These are phyloP conservation scores for Priceomyces fermenticarens DNA, from an alignment of 805 yeast species.

Conservation along the genomic window DNA sequence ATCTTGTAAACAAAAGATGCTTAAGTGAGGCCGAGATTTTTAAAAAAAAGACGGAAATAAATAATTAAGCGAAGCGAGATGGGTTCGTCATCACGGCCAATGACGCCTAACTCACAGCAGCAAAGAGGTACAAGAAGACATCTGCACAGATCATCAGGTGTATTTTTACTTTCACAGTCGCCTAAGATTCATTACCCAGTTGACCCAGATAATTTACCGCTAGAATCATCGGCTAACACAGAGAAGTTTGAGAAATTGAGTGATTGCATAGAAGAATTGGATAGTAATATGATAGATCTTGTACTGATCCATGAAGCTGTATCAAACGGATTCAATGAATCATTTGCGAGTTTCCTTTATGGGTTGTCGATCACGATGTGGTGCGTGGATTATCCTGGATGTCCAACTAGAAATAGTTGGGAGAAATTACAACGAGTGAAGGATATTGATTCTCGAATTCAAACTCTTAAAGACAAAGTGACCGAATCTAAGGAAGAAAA, in stretches of 20 bases:
- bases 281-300: conserved; percentile 54
- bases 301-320: conserved; percentile 61
- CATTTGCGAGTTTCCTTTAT: conserved; percentile 71
- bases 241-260: conserved; percentile 44
- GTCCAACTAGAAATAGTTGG: conserved; percentile 34
- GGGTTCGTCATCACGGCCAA: conserved; percentile 19
- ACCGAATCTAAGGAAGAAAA: conserved; percentile 20
- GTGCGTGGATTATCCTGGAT: conserved; percentile 69
- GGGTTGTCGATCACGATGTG: conserved; percentile 85
- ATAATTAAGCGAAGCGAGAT: neutral
- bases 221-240: conserved; percentile 35
- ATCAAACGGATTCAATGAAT: conserved; percentile 64
- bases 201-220: conserved; percentile 37
- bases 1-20: neutral
- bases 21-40: no score
- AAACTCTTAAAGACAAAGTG: conserved; percentile 17
- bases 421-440: conserved; percentile 25
- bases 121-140: conserved; percentile 17
- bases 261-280: conserved; percentile 54
- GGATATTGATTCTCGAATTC: conserved; percentile 19
- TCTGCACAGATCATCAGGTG: conserved; percentile 35
- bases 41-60: neutral
- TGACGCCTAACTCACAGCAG: conserved; percentile 16
- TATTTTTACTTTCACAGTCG: conserved; percentile 35
- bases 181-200: conserved; percentile 46